These are phyloP conservation scores for Avena atlantica DNA, from an alignment of 176 grass and related monocot species.

Conservation along the genomic window DNA sequence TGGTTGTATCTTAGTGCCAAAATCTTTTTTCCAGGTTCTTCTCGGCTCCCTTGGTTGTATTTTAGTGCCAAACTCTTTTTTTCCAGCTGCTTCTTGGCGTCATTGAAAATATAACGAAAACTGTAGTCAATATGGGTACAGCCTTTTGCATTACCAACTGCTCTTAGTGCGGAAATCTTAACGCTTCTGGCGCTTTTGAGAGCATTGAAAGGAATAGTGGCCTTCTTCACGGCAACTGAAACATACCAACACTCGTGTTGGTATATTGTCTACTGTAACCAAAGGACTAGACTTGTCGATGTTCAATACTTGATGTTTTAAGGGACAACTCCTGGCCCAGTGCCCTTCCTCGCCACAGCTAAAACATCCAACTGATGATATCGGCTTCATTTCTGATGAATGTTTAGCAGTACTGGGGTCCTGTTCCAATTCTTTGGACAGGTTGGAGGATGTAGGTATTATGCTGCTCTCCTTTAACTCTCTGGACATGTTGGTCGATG, in stretches of 20 bases:
- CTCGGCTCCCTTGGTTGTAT: not conserved
- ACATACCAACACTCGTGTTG: not conserved
- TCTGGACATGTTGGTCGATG: not conserved
- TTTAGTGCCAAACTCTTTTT: not conserved
- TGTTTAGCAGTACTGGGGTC: slow-evolving; percentile 10
- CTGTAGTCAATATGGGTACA: not conserved
- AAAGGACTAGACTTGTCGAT: not conserved
- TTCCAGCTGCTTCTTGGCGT: not conserved
- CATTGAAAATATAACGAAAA: not conserved
- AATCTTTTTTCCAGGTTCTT: not conserved
- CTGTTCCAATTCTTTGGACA: not conserved
- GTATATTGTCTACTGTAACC: not conserved
- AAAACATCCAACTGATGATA: not conserved
- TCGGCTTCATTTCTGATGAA: not conserved
- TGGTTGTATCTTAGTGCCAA: slow-evolving; percentile 9
- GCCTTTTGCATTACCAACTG: not conserved
- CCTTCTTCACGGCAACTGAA: slow-evolving; percentile 6
- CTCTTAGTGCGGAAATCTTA: not conserved
- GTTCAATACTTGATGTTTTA: not conserved
- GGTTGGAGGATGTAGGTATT: not conserved
- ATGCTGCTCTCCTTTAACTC: not conserved
- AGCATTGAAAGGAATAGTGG: not conserved
- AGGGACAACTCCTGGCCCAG: not conserved
- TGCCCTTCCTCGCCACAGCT: slow-evolving; percentile 17
- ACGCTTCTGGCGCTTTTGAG: not conserved